These are phyloP conservation scores for Gossypium trilobum DNA, from an alignment of 441 rosid species.

Conservation along the genomic window DNA sequence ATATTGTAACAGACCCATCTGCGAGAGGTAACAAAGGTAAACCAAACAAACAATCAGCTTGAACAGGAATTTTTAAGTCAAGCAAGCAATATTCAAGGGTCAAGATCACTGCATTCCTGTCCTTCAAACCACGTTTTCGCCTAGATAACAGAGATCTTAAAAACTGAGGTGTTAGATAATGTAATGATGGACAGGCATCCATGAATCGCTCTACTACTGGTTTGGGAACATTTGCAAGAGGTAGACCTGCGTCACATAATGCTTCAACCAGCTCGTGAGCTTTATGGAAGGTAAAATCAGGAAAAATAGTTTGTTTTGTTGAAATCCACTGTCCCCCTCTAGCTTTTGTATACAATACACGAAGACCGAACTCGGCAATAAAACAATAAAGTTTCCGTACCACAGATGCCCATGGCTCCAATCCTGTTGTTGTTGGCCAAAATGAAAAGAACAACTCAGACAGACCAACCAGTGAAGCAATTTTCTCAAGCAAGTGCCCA, in stretches of 20 bases:
- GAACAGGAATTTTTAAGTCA: constrained; percentile 53
- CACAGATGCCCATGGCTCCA: constrained; percentile 96
- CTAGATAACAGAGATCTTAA: constrained; percentile 68
- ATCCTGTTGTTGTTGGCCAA: constrained; percentile 70
- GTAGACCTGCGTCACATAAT: constrained; percentile 82
- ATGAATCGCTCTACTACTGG: constrained; percentile 58
- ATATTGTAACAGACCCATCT: constrained; percentile 70
- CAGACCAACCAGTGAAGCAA: constrained; percentile 76
- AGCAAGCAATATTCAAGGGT: constrained; percentile 88
- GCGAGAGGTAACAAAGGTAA: constrained; percentile 85
- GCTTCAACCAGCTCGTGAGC: constrained; percentile 67
- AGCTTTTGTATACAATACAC: constrained; percentile 77
- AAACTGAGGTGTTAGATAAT: constrained; percentile 73
- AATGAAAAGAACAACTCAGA: constrained; percentile 69
- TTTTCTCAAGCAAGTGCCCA: constrained; percentile 82
- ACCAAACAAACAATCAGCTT: constrained; percentile 52
- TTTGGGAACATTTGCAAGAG: constrained; percentile 57
- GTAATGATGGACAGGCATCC: constrained; percentile 68
- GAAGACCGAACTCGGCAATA: constrained; percentile 65
- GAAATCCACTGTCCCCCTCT: constrained; percentile 93
- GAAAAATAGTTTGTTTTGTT: constrained; percentile 85
- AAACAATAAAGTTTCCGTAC: constrained; percentile 60
- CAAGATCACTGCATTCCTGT: constrained; percentile 55
- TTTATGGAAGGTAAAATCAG: constrained; percentile 71
- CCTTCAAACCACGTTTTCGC: constrained; percentile 64